Conservation (phyloP, 257 asterid species). For the Salvia splendens region DNA sequence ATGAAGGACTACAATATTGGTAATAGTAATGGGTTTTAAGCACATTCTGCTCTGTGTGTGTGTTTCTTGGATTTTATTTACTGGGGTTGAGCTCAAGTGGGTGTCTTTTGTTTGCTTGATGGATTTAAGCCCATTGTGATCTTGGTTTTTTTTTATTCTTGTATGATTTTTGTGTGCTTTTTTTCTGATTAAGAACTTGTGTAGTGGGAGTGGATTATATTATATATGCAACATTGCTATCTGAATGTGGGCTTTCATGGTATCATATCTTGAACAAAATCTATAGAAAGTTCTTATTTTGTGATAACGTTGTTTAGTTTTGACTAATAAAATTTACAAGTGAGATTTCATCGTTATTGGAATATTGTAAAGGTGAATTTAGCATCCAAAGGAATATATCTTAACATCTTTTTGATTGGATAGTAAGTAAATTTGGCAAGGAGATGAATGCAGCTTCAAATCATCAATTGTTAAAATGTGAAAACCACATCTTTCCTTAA, state of each 20-base stretch:
- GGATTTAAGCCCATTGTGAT: background rate
- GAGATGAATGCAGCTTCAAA: background rate
- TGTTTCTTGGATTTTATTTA: background rate
- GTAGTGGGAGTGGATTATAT: too few species aligned
- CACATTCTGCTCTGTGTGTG: constrained; percentile 8
- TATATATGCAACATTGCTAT: background rate
- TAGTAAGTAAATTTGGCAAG: background rate
- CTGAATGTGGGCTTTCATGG: background rate
- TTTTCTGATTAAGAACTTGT: background rate
- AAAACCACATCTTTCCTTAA: too few species aligned
- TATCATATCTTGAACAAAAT: background rate
- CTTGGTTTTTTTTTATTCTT: background rate
- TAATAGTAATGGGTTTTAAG: constrained; percentile 52
- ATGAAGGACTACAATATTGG: constrained; percentile 68
- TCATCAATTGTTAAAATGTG: too few species aligned
- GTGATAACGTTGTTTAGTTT: background rate
- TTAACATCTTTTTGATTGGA: background rate
- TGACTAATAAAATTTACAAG: background rate
- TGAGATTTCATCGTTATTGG: background rate
- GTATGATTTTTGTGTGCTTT: constrained; percentile 6
- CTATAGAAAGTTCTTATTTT: constrained; percentile 6
- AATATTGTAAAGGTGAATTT: background rate
- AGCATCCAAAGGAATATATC: background rate
- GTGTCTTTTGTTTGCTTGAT: background rate
- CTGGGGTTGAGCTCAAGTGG: background rate